phyloP scores from a whole-genome alignment of 345 rosid species.

The Moringa oleifera region DNA sequence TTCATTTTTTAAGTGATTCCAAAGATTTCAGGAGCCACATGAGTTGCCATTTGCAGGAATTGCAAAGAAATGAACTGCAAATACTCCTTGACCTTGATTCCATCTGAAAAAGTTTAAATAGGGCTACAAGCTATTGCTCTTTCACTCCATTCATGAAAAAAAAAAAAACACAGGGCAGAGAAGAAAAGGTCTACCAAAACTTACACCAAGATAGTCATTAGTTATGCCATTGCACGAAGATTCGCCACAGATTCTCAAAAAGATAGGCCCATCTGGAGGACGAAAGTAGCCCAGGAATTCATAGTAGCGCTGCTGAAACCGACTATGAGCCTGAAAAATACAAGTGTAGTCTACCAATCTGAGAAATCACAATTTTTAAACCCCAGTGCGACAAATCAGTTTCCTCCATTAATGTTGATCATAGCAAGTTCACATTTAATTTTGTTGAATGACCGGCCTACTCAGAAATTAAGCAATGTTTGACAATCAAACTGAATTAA shows the following conservation, averaged over 20 bases:
- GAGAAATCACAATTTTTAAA: neutral
- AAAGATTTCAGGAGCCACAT: neutral
- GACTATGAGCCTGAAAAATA: constrained; percentile 54
- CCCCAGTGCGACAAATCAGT: too few species aligned
- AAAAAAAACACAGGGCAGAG: too few species aligned
- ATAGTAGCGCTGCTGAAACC: constrained; percentile 73
- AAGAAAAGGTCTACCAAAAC: constrained; percentile 10
- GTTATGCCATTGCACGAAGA: constrained; percentile 64
- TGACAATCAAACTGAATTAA: too few species aligned
- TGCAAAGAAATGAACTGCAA: too few species aligned
- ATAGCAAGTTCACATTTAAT: neutral
- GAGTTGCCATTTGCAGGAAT: too few species aligned
- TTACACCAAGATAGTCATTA: constrained; percentile 70
- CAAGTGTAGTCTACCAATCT: neutral
- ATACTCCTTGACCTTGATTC: too few species aligned
- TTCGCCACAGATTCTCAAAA: constrained; percentile 81
- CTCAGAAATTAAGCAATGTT: too few species aligned
- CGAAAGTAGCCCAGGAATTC: constrained; percentile 70
- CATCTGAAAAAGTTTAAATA: too few species aligned
- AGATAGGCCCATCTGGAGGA: constrained; percentile 72
- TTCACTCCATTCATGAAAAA: too few species aligned
- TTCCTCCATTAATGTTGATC: neutral
- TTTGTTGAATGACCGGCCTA: neutral
- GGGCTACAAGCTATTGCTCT: too few species aligned
- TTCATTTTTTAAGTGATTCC: too few species aligned